A percentile compares a stretch with the other conserved stretches of the same genome.
Conservation (phyloP, 1,284 basidiomycete genomes). For the Termitomyces sp. region DNA sequence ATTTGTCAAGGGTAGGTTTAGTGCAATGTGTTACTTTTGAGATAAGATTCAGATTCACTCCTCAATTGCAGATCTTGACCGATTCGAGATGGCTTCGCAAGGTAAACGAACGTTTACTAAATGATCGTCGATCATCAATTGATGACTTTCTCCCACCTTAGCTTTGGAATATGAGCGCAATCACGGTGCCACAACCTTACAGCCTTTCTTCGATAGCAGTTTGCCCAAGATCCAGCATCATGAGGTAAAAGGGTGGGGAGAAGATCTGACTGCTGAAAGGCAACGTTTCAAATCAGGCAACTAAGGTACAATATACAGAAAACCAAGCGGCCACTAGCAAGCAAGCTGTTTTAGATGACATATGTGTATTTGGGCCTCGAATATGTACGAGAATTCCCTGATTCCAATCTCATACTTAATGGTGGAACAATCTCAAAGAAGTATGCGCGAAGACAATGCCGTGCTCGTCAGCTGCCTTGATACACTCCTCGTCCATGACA, state of each 20-base stretch:
- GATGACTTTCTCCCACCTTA: constrained; percentile 21
- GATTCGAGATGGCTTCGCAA: constrained; percentile 89
- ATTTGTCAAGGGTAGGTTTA: constrained; percentile 80
- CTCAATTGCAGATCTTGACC: constrained; percentile 68
- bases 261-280: constrained; percentile 57
- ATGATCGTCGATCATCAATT: background rate
- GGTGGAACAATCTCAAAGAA: constrained; percentile 76
- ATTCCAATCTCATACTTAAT: constrained; percentile 36
- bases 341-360: background rate
- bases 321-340: background rate
- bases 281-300: constrained; percentile 11
- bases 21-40: background rate
- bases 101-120: constrained; percentile 31
- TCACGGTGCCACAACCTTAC: constrained; percentile 43
- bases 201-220: constrained; percentile 73
- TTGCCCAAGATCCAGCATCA: constrained; percentile 70
- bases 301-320: background rate
- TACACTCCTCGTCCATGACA: constrained; percentile 95
- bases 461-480: constrained; percentile 91
- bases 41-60: background rate
- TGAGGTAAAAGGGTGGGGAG: constrained; percentile 74
- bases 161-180: constrained; percentile 70
- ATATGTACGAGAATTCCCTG: background rate
- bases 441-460: constrained; percentile 87
- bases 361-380: background rate